Base-by-base conservation (phyloP, 176 grass and related monocot species). In the Aegilops bicornis region DNA sequence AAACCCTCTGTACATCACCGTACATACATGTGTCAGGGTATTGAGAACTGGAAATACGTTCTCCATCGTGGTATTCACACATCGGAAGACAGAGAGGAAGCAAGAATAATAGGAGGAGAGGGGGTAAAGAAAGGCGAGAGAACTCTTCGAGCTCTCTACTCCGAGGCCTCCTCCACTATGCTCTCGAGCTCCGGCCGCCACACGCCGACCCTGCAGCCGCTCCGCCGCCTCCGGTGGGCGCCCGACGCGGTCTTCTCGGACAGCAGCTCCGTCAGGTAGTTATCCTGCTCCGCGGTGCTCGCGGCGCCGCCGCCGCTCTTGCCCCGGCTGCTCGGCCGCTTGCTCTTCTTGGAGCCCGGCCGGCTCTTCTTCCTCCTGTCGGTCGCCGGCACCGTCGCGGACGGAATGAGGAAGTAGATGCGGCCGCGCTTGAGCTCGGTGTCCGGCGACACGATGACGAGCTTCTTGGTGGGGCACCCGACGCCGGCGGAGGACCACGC, bases 371-470 rank as follows among this genome's bases (percentile, higher is more conserved):
- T 79, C 87, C 87, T 73, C 85, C 87, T 77, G 72, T 88, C 72
- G 58, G 70, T 78, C 6, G 84, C 83, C 10, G 93, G 86, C 24
- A 94, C 29, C 1, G 96, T 92, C 1, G 91, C 89, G 14, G 83
- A 89, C 14, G 96, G 93, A 78, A 98, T 96, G 72, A 98, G 88
- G 76, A 96, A 96, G 83, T 98, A 98, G 74, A 98, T 94, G 77
- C 86, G 81, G n/a, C 96, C 96, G 50, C 93, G 82, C 86, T 95
- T 98, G 69, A 98, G 96, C 59, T 98, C 96, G 10, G 96, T 80
- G 40, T 96, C 93, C 2, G 90, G 84, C 11, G 96, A 94, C 10
- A 96, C 86, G 91, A 94, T 89, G 79, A 93, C 86, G 71, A 98
- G 92, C 88, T 91, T 95, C 91, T 84, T 90, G 69, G 84, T 65